These are phyloP conservation scores for Flammula alnicola DNA, from an alignment of 1,284 basidiomycete genomes.

Conservation along the genomic window DNA sequence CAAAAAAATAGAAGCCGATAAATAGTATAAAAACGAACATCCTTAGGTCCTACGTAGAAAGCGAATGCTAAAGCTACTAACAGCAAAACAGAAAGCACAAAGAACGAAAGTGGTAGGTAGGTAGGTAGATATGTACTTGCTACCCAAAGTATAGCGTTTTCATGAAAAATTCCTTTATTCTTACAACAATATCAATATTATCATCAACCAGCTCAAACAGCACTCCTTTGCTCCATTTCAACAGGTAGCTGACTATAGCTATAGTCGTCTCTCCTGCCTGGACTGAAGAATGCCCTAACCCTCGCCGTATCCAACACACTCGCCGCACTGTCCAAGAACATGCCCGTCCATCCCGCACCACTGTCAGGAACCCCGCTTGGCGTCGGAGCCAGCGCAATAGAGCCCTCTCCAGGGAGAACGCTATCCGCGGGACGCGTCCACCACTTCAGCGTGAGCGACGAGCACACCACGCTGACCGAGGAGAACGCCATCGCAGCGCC, in stretches of 20 bases:
- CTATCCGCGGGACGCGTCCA: constrained; percentile 79
- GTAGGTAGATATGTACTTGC: too few species aligned
- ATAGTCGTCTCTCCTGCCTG: constrained; percentile 40
- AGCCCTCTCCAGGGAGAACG: constrained; percentile 65
- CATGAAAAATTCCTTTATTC: too few species aligned
- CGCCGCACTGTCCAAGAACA: constrained; percentile 54
- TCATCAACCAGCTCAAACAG: too few species aligned
- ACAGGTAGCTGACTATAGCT: constrained; percentile 76
- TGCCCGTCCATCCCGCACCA: constrained; percentile 42
- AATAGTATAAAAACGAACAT: too few species aligned
- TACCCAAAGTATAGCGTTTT: too few species aligned
- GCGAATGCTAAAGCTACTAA: too few species aligned
- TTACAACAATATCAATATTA: too few species aligned
- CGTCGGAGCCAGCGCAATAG: constrained; percentile 22
- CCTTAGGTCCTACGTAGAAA: too few species aligned
- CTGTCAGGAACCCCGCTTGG: constrained; percentile 21
- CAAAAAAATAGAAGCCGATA: too few species aligned
- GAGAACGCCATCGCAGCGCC: constrained; percentile 98
- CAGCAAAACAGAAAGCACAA: too few species aligned
- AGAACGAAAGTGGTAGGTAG: too few species aligned
- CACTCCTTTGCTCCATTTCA: constrained; percentile 53
- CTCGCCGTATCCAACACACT: constrained; percentile 45
- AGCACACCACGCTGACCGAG: constrained; percentile 93
- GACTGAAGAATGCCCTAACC: constrained; percentile 36
- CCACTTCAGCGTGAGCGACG: constrained; percentile 86